Conservation (phyloP, 2,329 filamentous ascomycete species). For the Curvularia spicifera region DNA sequence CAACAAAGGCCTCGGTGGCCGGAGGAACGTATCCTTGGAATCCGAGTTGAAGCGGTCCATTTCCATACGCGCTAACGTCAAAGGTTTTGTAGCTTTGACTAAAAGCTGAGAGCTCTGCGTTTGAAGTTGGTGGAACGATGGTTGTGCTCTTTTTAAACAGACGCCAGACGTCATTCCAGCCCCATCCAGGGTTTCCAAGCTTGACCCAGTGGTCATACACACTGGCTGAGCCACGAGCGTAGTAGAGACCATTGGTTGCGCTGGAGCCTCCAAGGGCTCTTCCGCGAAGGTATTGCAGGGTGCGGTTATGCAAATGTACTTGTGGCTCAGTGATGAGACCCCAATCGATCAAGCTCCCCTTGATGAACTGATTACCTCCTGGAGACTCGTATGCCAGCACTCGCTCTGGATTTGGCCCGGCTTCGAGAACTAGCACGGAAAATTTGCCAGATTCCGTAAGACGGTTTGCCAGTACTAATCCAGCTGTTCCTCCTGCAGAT, state of each 20-base stretch:
- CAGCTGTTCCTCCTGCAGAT: constrained; percentile 31
- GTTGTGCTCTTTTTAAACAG: constrained; percentile 38
- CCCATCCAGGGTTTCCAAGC: constrained; percentile 66
- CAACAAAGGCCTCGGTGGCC: constrained; percentile 37
- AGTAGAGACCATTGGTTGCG: constrained; percentile 45
- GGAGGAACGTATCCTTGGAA: constrained; percentile 41
- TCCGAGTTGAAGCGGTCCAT: constrained; percentile 37
- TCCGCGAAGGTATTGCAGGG: constrained; percentile 34
- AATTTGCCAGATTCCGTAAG: constrained; percentile 32
- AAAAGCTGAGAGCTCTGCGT: constrained; percentile 31
- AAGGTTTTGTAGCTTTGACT: constrained; percentile 40
- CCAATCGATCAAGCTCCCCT: constrained; percentile 42
- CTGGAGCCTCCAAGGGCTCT: constrained; percentile 42
- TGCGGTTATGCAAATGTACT: constrained; percentile 30
- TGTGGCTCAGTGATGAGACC: constrained; percentile 35
- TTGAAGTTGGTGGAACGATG: constrained; percentile 36
- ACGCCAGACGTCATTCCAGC: constrained; percentile 35
- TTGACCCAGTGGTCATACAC: constrained; percentile 61
- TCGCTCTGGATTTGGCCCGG: constrained; percentile 40
- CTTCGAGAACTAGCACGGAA: constrained; percentile 44
- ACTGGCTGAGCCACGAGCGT: constrained; percentile 38
- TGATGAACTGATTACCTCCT: constrained; percentile 38
- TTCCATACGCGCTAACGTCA: constrained; percentile 34
- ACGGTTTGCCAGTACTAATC: constrained; percentile 35
- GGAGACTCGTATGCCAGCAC: constrained; percentile 38